phyloP scores from a whole-genome alignment of 805 yeast species.

The Schizosaccharomyces osmophilus region DNA sequence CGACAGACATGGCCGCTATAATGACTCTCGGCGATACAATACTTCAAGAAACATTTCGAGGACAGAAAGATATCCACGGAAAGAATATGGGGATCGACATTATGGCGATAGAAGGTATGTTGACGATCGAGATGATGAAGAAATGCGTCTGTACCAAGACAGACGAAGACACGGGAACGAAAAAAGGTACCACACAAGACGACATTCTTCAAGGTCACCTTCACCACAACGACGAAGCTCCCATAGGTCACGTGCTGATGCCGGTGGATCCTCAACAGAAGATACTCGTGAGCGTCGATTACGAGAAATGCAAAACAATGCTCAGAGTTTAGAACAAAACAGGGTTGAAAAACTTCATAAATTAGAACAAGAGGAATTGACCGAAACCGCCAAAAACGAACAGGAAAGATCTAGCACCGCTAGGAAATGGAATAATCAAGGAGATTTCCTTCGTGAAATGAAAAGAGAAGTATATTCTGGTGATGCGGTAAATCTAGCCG shows the following conservation, averaged over 20 bases:
- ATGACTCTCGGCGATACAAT: too few relatives aligned
- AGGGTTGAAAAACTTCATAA: neutral
- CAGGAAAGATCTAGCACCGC: neutral
- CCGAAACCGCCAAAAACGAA: neutral
- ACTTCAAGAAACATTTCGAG: too few relatives aligned
- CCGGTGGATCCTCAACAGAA: neutral
- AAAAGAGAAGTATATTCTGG: neutral
- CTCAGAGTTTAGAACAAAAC: neutral
- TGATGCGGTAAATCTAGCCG: neutral
- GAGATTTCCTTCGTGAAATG: neutral
- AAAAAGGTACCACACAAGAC: neutral
- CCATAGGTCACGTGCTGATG: neutral
- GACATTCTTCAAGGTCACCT: neutral
- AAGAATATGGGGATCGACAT: neutral
- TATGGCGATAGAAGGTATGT: neutral
- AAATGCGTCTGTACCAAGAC: neutral
- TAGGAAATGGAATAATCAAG: neutral
- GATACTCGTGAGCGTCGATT: conserved; percentile 1
- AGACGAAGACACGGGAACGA: neutral
- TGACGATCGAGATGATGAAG: neutral
- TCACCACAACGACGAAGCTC: neutral
- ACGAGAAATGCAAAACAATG: conserved; percentile 1
- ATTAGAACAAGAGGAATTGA: neutral
- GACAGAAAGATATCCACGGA: too few relatives aligned
- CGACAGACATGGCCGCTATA: too few relatives aligned